These are phyloP conservation scores for Hypomyces rosellus DNA, from an alignment of 2,329 filamentous ascomycete genomes.

Conservation along the genomic window DNA sequence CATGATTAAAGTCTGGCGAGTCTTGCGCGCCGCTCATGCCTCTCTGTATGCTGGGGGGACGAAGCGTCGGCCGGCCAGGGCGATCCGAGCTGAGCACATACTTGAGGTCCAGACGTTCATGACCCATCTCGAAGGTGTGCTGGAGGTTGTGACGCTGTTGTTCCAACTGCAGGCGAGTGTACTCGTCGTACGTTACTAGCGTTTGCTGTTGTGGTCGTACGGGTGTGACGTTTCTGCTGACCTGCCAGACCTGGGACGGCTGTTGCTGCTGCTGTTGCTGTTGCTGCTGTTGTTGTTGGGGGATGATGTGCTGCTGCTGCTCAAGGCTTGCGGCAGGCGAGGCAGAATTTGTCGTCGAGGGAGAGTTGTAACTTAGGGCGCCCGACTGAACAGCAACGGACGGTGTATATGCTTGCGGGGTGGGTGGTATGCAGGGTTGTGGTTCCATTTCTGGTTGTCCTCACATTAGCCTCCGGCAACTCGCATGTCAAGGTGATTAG, in stretches of 20 bases:
- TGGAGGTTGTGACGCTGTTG: slow-evolving; percentile 45
- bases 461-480: not conserved
- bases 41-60: slow-evolving; percentile 45
- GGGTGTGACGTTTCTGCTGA: slow-evolving; percentile 1
- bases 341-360: not conserved
- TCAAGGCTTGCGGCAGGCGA: slow-evolving; percentile 14
- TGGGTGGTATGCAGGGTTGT: slow-evolving; percentile 28
- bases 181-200: slow-evolving; percentile 1
- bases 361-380: slow-evolving; percentile 13
- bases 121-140: slow-evolving; percentile 53
- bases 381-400: slow-evolving; percentile 16
- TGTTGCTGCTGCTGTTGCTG: not conserved
- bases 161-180: slow-evolving; percentile 24
- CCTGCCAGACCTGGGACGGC: not conserved
- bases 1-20: slow-evolving; percentile 35
- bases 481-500: not conserved
- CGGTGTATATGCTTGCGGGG: slow-evolving; percentile 22
- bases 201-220: not conserved
- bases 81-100: slow-evolving; percentile 62
- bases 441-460: not conserved
- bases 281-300: not conserved
- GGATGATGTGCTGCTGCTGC: slow-evolving; percentile 15
- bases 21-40: slow-evolving; percentile 44
- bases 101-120: slow-evolving; percentile 64
- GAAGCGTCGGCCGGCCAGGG: slow-evolving; percentile 17